Base-by-base conservation (phyloP, 345 rosid species). In the Eucalyptus globulus region DNA sequence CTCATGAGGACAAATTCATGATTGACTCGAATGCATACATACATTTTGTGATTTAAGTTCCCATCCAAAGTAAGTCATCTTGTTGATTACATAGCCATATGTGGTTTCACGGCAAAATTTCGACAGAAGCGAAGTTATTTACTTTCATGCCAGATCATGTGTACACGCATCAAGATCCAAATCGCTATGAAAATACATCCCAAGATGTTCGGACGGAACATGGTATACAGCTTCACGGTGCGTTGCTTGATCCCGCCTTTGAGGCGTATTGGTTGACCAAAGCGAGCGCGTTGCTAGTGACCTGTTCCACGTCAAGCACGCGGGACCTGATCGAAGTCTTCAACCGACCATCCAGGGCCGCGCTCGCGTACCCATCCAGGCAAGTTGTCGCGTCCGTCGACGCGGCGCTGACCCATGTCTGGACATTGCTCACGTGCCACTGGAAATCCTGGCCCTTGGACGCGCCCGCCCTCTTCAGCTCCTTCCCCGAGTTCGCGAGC, bases 381-480 rank as follows among this genome's bases (percentile, higher is more conserved):
- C 99, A 97, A 60, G 98, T 96, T 72, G 87, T 96, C 93, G 93
- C 97, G 60, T 97, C 97, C 12, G 99, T 97, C 85, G 94, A 91
- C 69, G 98, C 99, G 19, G 99, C 98, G 90, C 99, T 97, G 60
- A 95, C 95, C 99, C 99, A 97, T 6, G 99, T 97, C 92, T 96
- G 95, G 15, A 94, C 94, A 44, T 97, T 97, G 90, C 99, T 97
- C 88, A 95, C 90, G 83, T 94, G 99, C 92, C 94, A 94, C 50
- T 90, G n/a, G 86, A 96, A 93, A 29, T 95, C 97, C 87, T 90
- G 88, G 51, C 94, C 94, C 88, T 87, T 93, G 81, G 94, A 81
- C n/a, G 53, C 31, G 29, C 94, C 93, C 87, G 94, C 86, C 43
- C 88, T 90, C 90, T 95, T 95, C 60, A 97, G 80, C 92, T 97